Conservation (phyloP, 352 stramenopile species). For the Halophytophthora polymorphica region DNA sequence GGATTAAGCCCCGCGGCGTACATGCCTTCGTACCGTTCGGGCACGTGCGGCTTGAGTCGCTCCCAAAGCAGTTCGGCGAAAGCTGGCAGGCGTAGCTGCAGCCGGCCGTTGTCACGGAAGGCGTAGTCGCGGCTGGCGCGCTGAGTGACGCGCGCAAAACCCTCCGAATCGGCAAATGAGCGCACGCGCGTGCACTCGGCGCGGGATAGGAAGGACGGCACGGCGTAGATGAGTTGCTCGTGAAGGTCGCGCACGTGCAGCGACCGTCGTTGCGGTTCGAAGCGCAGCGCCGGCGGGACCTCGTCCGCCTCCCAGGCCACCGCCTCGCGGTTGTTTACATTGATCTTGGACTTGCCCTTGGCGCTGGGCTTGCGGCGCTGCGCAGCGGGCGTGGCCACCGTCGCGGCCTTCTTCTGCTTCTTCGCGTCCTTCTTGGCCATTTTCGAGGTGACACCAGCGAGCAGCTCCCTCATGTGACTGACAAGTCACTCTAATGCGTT, state of each 20-base stretch:
- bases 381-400: not conserved
- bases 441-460: not conserved
- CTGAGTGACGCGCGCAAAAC: slow-evolving; percentile 70
- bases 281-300: slow-evolving; percentile 39
- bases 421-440: slow-evolving; percentile 25
- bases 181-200: slow-evolving; percentile 59
- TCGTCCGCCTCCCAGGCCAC: slow-evolving; percentile 22
- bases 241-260: slow-evolving; percentile 39
- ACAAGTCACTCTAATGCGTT: not conserved
- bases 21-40: slow-evolving; percentile 58
- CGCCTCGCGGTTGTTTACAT: slow-evolving; percentile 10
- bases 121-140: slow-evolving; percentile 58
- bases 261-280: slow-evolving; percentile 34
- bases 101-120: slow-evolving; percentile 75
- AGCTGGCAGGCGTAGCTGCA: slow-evolving; percentile 55
- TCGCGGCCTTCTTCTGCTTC: slow-evolving; percentile 1
- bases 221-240: slow-evolving; percentile 62
- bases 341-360: slow-evolving; percentile 1
- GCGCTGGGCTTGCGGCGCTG: slow-evolving; percentile 3
- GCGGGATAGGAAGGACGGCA: slow-evolving; percentile 61
- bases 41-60: slow-evolving; percentile 53
- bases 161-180: slow-evolving; percentile 50
- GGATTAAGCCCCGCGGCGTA: slow-evolving; percentile 64
- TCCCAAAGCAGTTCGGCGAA: slow-evolving; percentile 71
- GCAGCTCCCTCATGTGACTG: not conserved